A percentile compares a stretch with the other conserved stretches of the same genome.
These are phyloP conservation scores for Wickerhamiella brachini DNA, from an alignment of 805 yeast species.

Conservation along the genomic window DNA sequence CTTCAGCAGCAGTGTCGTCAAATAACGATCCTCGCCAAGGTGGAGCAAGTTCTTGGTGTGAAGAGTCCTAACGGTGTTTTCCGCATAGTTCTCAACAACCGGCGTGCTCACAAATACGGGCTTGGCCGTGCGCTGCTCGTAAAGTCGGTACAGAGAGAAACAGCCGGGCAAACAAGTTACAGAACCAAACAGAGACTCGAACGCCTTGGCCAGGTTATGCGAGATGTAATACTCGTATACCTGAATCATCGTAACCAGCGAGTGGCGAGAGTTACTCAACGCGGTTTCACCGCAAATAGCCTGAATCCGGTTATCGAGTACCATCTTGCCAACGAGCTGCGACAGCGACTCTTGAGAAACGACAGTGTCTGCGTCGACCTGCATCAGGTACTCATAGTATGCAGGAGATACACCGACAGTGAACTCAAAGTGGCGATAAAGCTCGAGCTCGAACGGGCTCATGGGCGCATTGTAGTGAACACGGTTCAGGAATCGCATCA, in stretches of 20 bases:
- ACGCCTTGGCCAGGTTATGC: constrained; percentile 50
- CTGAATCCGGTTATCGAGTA: constrained; percentile 40
- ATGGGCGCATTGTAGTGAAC: constrained; percentile 48
- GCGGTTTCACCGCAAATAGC: constrained; percentile 53
- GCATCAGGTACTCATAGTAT: constrained; percentile 38
- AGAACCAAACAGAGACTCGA: constrained; percentile 47
- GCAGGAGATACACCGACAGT: constrained; percentile 47
- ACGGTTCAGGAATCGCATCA: constrained; percentile 47
- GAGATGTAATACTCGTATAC: constrained; percentile 53
- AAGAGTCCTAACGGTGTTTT: constrained; percentile 42
- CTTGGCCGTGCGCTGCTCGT: constrained; percentile 40
- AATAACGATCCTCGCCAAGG: constrained; percentile 48
- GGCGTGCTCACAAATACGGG: constrained; percentile 50
- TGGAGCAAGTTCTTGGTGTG: constrained; percentile 47
- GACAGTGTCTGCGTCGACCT: constrained; percentile 54
- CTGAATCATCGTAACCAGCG: constrained; percentile 47
- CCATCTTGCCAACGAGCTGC: constrained; percentile 43
- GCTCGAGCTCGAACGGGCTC: constrained; percentile 43
- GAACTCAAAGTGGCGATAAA: constrained; percentile 40
- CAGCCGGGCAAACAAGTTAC: constrained; percentile 58
- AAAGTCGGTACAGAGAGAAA: constrained; percentile 44
- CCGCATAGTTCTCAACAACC: constrained; percentile 41
- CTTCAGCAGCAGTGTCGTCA: constrained; percentile 41
- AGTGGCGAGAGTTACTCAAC: constrained; percentile 36
- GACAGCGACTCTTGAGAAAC: constrained; percentile 40